These are phyloP conservation scores for Herpomyces periplanetae DNA, from an alignment of 2,329 filamentous ascomycete species.

Conservation along the genomic window DNA sequence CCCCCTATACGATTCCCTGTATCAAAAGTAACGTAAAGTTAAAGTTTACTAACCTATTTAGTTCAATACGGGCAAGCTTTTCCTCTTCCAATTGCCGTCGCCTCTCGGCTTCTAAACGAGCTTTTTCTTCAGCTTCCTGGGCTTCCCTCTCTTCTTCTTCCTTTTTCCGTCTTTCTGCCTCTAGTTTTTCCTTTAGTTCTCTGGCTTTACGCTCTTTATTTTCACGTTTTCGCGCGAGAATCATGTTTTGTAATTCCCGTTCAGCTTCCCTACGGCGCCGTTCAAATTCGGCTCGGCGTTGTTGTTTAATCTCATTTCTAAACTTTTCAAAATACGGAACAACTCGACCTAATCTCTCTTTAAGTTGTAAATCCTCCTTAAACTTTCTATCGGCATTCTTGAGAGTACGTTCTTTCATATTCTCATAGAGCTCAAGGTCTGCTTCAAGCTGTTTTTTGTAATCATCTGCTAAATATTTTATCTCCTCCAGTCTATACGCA, in stretches of 20 bases:
- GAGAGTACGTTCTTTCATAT: constrained; percentile 33
- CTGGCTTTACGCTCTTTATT: constrained; percentile 40
- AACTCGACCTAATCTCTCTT: constrained; percentile 55
- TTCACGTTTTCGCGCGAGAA: constrained; percentile 52
- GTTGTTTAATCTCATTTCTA: constrained; percentile 39
- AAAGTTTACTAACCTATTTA: constrained; percentile 10
- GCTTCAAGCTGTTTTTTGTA: constrained; percentile 41
- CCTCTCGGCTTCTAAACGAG: constrained; percentile 36
- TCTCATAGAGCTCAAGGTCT: constrained; percentile 44
- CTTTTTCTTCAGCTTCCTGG: constrained; percentile 52
- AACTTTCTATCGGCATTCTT: constrained; percentile 52
- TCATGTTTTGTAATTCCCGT: constrained; percentile 67
- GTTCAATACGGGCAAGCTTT: constrained; percentile 16
- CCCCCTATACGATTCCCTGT: background rate
- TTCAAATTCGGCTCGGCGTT: constrained; percentile 78
- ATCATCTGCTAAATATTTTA: constrained; percentile 57
- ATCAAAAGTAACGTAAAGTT: constrained; percentile 1
- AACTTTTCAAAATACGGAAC: constrained; percentile 54
- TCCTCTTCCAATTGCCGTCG: constrained; percentile 32
- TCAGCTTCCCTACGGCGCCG: constrained; percentile 66
- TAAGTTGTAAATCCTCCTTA: constrained; percentile 60
- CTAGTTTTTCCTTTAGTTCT: constrained; percentile 50
- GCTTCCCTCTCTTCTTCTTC: constrained; percentile 56
- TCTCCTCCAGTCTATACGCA: constrained; percentile 76
- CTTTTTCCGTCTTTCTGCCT: constrained; percentile 30